A percentile compares a stretch with the other conserved stretches of the same genome.
Conservation (phyloP, 108 stramenopile genomes). For the Cyclotella baltica region DNA sequence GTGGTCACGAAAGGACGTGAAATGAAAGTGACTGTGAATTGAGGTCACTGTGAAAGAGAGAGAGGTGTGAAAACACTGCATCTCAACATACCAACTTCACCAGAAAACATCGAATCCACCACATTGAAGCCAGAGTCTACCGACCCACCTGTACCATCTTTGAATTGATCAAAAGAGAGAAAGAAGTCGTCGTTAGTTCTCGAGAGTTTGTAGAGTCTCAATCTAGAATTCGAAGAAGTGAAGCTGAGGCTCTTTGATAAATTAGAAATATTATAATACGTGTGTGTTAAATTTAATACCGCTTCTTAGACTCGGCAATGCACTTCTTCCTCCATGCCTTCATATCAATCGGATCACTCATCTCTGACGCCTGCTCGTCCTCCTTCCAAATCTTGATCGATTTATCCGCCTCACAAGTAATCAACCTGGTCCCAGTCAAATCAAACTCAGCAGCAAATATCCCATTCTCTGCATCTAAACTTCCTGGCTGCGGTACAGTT, state of each 20-base stretch:
- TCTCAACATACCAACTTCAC: not conserved
- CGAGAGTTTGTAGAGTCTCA: too few species aligned
- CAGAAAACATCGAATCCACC: not conserved
- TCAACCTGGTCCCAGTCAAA: slow-evolving; percentile 95
- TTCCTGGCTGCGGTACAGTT: slow-evolving; percentile 97
- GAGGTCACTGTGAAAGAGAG: too few species aligned
- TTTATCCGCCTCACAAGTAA: slow-evolving; percentile 99
- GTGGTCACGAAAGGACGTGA: too few species aligned
- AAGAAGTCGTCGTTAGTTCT: too few species aligned
- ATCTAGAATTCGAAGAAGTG: too few species aligned
- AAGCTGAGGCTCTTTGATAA: too few species aligned
- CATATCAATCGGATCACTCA: slow-evolving; percentile 98
- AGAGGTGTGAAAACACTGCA: too few species aligned
- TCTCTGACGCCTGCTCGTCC: slow-evolving; percentile 90
- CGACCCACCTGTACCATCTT: too few species aligned
- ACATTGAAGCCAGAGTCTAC: too few species aligned
- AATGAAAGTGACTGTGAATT: too few species aligned
- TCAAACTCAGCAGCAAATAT: slow-evolving; percentile 95
- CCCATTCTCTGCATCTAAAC: slow-evolving; percentile 97
- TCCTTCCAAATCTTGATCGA: slow-evolving; percentile 99
- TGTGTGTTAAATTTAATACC: slow-evolving; percentile 63
- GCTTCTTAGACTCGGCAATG: slow-evolving; percentile 82
- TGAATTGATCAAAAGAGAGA: too few species aligned
- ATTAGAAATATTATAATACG: too few species aligned
- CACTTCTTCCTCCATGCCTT: slow-evolving; percentile 92